Percentiles rank a stretch among this genome's conserved stretches.
Conservation (phyloP, 805 yeast species). For the Nakazawaea ishiwadae region DNA sequence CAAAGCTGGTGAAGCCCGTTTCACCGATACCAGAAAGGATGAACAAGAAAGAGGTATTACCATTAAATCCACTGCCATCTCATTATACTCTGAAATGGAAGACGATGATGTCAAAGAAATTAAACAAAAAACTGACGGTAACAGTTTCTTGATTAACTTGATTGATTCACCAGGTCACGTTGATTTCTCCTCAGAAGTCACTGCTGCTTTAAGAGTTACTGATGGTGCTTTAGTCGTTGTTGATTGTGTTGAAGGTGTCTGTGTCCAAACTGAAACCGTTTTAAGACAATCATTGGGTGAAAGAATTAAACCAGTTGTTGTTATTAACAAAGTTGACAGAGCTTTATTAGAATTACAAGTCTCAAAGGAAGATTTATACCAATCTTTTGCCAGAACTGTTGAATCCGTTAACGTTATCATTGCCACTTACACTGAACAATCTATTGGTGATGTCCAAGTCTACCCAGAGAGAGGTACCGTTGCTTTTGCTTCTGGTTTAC, state of each 20-base stretch:
- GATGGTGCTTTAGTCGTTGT: slow-evolving; percentile 99
- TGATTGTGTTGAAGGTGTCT: slow-evolving; percentile 99
- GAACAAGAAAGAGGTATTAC: slow-evolving; percentile 99
- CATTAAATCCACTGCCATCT: slow-evolving; percentile 97
- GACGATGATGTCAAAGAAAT: slow-evolving; percentile 87
- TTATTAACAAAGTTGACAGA: slow-evolving; percentile 99
- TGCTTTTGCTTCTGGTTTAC: slow-evolving; percentile 99
- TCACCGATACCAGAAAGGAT: slow-evolving; percentile 99
- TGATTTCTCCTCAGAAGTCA: slow-evolving; percentile 99
- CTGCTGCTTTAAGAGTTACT: slow-evolving; percentile 99
- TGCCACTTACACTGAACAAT: slow-evolving; percentile 88
- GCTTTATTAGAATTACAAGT: slow-evolving; percentile 98
- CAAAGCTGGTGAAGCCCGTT: slow-evolving; percentile 99
- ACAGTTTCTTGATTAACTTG: slow-evolving; percentile 94
- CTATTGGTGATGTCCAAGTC: slow-evolving; percentile 94
- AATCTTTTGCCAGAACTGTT: slow-evolving; percentile 96
- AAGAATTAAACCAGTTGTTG: slow-evolving; percentile 98
- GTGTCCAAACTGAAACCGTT: slow-evolving; percentile 99
- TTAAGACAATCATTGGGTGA: slow-evolving; percentile 98
- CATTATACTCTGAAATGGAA: slow-evolving; percentile 82
- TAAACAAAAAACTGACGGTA: slow-evolving; percentile 89
- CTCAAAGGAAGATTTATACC: slow-evolving; percentile 98
- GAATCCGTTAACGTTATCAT: slow-evolving; percentile 99
- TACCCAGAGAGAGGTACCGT: slow-evolving; percentile 99
- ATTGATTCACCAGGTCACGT: slow-evolving; percentile 99